Percentiles rank a stretch among this genome's conserved stretches.
phyloP scores from a whole-genome alignment of 2,329 filamentous ascomycete species.

The Colletotrichum neosansevieriae region DNA sequence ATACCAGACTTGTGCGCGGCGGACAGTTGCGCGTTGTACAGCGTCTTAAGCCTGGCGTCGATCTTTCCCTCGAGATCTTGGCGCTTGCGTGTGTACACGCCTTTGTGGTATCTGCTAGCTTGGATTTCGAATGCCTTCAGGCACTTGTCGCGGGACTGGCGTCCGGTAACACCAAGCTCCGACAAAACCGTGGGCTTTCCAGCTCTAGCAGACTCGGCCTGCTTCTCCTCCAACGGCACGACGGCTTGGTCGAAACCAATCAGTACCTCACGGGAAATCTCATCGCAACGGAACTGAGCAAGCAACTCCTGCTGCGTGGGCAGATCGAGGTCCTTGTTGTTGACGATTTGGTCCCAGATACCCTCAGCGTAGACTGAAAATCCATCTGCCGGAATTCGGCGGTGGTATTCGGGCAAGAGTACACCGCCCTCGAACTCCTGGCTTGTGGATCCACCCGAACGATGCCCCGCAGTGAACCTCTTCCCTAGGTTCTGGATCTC shows the following conservation, averaged over 20 bases:
- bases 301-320: constrained; percentile 97
- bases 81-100: constrained; percentile 88
- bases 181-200: constrained; percentile 80
- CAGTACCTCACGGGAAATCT: constrained; percentile 92
- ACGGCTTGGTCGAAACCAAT: constrained; percentile 86
- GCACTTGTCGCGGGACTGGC: constrained; percentile 76
- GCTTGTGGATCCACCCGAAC: constrained; percentile 72
- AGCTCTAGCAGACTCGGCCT: constrained; percentile 78
- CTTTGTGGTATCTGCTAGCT: constrained; percentile 96
- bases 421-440: constrained; percentile 83
- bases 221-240: constrained; percentile 85
- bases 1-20: constrained; percentile 93
- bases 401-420: constrained; percentile 94
- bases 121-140: constrained; percentile 89
- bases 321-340: constrained; percentile 97
- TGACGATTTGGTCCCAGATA: constrained; percentile 98
- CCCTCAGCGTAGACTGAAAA: constrained; percentile 93
- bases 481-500: constrained; percentile 84
- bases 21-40: constrained; percentile 89
- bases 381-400: constrained; percentile 96
- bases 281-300: constrained; percentile 97
- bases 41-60: constrained; percentile 85
- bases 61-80: constrained; percentile 88
- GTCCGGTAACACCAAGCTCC: constrained; percentile 81
- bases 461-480: constrained; percentile 85